Conservation (phyloP, 345 rosid species). For the Diplotaxis tenuifolia region DNA sequence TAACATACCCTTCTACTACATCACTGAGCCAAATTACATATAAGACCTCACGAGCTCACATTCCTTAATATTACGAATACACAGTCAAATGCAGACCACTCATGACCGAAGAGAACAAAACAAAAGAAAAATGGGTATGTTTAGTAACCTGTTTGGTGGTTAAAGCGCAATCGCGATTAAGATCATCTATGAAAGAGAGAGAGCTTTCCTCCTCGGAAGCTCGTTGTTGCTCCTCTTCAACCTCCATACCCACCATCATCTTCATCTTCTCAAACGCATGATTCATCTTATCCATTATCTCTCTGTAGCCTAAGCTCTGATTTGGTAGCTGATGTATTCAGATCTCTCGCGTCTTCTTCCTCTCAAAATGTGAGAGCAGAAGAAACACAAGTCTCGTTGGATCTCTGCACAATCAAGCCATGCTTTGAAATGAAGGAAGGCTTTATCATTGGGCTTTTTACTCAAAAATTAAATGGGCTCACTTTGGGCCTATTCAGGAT, state of each 20-base stretch:
- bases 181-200: constrained; percentile 73
- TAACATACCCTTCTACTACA: too few relatives aligned
- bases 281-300: constrained; percentile 76
- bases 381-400: too few relatives aligned
- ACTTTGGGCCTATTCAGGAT: too few relatives aligned
- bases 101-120: too few relatives aligned
- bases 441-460: too few relatives aligned
- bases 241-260: constrained; percentile 88
- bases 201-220: constrained; percentile 40
- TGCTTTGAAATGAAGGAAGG: constrained; percentile 1
- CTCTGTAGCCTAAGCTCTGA: background rate
- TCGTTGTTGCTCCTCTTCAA: constrained; percentile 55
- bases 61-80: too few relatives aligned
- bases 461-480: too few relatives aligned
- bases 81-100: too few relatives aligned
- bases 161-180: constrained; percentile 81
- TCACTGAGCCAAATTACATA: too few relatives aligned
- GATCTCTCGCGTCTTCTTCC: constrained; percentile 36
- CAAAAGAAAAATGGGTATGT: too few relatives aligned
- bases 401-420: constrained; percentile 38
- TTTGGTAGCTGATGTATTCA: background rate
- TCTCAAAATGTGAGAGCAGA: too few relatives aligned
- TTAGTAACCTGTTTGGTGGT: constrained; percentile 77
- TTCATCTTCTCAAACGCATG: constrained; percentile 83
- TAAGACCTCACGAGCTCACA: too few relatives aligned